A percentile compares a stretch with the other conserved stretches of the same genome.
phyloP scores from a whole-genome alignment of 176 grass and related monocot species.

The Raddia distichophylla region DNA sequence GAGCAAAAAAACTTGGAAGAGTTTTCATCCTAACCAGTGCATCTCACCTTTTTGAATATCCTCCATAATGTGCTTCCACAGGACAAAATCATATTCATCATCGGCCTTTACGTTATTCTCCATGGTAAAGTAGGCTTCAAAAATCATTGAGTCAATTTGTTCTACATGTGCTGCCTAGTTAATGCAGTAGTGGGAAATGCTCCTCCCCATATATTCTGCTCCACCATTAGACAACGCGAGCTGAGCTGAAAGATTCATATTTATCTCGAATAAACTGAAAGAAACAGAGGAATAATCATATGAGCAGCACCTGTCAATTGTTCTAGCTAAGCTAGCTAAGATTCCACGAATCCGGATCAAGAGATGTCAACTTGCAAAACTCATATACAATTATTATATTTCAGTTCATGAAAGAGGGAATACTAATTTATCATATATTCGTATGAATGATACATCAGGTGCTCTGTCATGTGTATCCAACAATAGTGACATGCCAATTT shows the following conservation, averaged over 20 bases:
- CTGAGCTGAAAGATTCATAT: conserved; percentile 28
- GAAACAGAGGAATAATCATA: not conserved
- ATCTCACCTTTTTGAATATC: conserved; percentile 13
- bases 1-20: too few species aligned
- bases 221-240: not conserved
- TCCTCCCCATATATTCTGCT: not conserved
- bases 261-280: conserved; percentile 1
- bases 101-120: not conserved
- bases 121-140: not conserved
- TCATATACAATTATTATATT: not conserved
- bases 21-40: not conserved
- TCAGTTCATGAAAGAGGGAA: not conserved
- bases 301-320: conserved; percentile 6
- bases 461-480: not conserved
- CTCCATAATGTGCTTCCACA: not conserved
- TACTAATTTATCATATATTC: not conserved
- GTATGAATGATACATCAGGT: not conserved
- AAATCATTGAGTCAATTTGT: not conserved
- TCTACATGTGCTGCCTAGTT: not conserved
- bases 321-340: not conserved
- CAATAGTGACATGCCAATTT: conserved; percentile 15
- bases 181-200: not conserved
- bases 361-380: conserved; percentile 10
- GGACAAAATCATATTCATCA: not conserved
- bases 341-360: conserved; percentile 1